Base-by-base conservation (phyloP, 306 rosid species). In the Lathyrus oleraceus region DNA sequence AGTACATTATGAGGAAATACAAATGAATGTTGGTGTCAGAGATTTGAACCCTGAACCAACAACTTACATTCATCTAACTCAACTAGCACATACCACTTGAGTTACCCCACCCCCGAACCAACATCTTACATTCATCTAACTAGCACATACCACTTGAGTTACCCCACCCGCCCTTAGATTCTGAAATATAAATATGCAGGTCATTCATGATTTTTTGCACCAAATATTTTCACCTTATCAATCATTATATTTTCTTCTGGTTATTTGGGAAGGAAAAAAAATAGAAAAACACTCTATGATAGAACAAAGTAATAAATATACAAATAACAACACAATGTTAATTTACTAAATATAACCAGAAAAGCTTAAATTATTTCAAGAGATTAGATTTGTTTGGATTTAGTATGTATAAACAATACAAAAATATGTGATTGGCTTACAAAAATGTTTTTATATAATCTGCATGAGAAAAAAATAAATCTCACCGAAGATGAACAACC, bases 301-400 rank as follows among this genome's bases (percentile, higher is more conserved):
- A n/a, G 32, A 49, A 38, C 28, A 42, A 51, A 61, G 39, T 36
- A 21, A 40, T 16, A 9, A 1, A 65, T 28, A 42, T 23, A 54
- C 15, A 12, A 27, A 58, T 21, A 25, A 28, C 48, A 19, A 32
- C 53, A 9, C 53, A 9, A 16, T 27, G 25, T 63, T 63, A 63
- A 39, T n/a, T 63, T 54, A 40, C 68, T 20, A 40, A 20, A 63
- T 20, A 39, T 38, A 72, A 72, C 69, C 30, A 47, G 17, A 61
- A 8, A 52, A 36, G 17, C 36, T 20, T 38, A 47, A 36, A 72
- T 47, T 8, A 20, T 48, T 12, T 8, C 53, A 48, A 13, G 51
- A 72, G 42, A 19, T 48, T 35, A 51, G 52, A 36, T 47, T 32
- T 61, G 32, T 30, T 65, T 19, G 39, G 5, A 7, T 58, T 71